Base-by-base conservation (phyloP, 2,329 filamentous ascomycete species). In the Hypoxylon sp. region DNA sequence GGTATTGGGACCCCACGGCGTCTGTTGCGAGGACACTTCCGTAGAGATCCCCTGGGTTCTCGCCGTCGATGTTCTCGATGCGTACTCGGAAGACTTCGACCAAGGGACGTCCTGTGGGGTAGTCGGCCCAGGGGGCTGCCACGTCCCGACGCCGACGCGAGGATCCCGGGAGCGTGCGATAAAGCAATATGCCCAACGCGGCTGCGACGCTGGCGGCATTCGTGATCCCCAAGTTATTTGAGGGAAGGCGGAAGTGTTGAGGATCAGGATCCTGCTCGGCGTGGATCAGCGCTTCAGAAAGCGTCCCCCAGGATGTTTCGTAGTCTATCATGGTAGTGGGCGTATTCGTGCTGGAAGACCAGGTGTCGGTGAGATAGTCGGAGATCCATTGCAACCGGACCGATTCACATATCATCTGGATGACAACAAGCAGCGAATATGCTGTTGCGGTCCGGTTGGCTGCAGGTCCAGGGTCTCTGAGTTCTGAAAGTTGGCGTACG, bases 21-120 rank as follows among this genome's bases (percentile, higher is more conserved):
- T 17, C 14, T n/a, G 4, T 2, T 2, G 9, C 36, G 14, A 2
- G 17, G 9, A 41, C 13, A 4, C 17, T 41, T n/a, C 36, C 36
- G 36, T 41, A 41, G 2, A 41, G 36, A n/a, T 41, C 36, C 9
- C 36, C 36, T 5, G 36, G 36, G n/a, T 41, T 17, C 36, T 41
- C 36, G n/a, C 38, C 38, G 38, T 43, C 38, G 38, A 43, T 43
- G 7, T 43, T 43, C n/a, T 43, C 38, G 38, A 43, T 9, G 17
- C 38, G 38, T 2, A 43, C 5, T 17, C 38, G 19, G 38, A 43
- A 43, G 38, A 43, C 14, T 17, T 43, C n/a, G n/a, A 43, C 38
- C n/a, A 43, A 10, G 38, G 38, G 5, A 6, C 38, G n/a, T 1
- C 38, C 38, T 9, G 2, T 17, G 6, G 38, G 38, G 7, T 43